These are phyloP conservation scores for Phytophthora pistaciae DNA, from an alignment of 352 stramenopile species.

Conservation along the genomic window DNA sequence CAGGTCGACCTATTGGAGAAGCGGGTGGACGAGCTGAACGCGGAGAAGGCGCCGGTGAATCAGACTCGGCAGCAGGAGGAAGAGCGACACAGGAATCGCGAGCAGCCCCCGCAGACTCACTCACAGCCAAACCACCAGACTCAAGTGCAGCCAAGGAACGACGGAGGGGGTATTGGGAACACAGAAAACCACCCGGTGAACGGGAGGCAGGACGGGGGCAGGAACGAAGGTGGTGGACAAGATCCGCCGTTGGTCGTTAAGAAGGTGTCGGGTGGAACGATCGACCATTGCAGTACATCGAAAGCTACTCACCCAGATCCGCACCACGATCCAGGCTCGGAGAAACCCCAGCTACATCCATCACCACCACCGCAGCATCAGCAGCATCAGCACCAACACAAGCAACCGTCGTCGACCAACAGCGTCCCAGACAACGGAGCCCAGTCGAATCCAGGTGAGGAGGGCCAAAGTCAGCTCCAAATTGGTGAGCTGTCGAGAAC, in stretches of 20 bases:
- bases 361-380: not conserved
- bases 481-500: not conserved
- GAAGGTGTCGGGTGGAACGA: not conserved
- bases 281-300: conserved; percentile 1
- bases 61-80: conserved; percentile 3
- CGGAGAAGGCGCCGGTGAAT: conserved; percentile 18
- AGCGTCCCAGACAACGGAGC: not conserved
- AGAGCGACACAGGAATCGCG: conserved; percentile 7
- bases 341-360: not conserved
- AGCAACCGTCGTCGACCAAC: not conserved
- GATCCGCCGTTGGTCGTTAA: conserved; percentile 1
- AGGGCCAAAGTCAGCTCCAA: not conserved
- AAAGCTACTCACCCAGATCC: not conserved
- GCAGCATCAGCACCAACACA: conserved; percentile 6
- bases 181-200: conserved; percentile 9
- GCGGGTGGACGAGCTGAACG: conserved; percentile 21
- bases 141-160: conserved; percentile 15
- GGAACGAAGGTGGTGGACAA: not conserved
- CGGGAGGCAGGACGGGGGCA: conserved; percentile 2
- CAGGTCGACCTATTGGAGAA: conserved; percentile 30
- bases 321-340: not conserved
- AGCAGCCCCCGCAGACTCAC: conserved; percentile 16
- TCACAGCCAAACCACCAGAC: conserved; percentile 20
- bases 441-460: not conserved
- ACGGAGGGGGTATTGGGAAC: conserved; percentile 1